phyloP scores from a whole-genome alignment of 2,329 filamentous ascomycete species.

The Arthrobotrys pseudoclavata region DNA sequence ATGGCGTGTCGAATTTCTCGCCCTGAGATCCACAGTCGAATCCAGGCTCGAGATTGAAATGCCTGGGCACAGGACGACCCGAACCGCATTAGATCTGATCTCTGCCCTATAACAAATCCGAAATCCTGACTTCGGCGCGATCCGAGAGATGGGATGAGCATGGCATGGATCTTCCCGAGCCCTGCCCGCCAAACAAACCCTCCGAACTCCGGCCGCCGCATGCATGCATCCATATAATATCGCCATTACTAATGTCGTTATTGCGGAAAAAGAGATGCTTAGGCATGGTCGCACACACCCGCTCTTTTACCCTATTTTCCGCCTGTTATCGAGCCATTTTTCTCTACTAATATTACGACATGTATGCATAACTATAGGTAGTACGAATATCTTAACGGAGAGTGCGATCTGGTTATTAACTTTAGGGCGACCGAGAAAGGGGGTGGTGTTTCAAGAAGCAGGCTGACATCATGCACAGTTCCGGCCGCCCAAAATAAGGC shows the following conservation, averaged over 20 bases:
- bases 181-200: not conserved
- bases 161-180: conserved; percentile 50
- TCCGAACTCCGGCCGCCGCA: conserved; percentile 10
- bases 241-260: not conserved
- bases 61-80: not conserved
- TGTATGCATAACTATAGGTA: not conserved
- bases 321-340: not conserved
- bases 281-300: not conserved
- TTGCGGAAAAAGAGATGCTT: not conserved
- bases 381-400: not conserved
- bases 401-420: too few species aligned
- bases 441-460: conserved; percentile 48
- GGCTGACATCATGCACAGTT: conserved; percentile 54
- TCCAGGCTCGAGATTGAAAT: not conserved
- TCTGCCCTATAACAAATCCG: not conserved
- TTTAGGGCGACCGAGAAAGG: conserved; percentile 17
- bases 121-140: conserved; percentile 36
- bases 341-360: conserved; percentile 1
- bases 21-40: not conserved
- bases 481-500: not conserved
- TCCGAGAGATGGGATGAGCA: conserved; percentile 41
- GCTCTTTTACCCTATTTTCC: not conserved
- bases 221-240: conserved; percentile 10
- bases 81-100: conserved; percentile 1
- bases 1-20: not conserved